Evolutionary conservation across 2,329 filamentous ascomycete genomes (phyloP), one percentile per base, ranked within the genome.

Genomic region (Aspergillus sp.): DNA sequence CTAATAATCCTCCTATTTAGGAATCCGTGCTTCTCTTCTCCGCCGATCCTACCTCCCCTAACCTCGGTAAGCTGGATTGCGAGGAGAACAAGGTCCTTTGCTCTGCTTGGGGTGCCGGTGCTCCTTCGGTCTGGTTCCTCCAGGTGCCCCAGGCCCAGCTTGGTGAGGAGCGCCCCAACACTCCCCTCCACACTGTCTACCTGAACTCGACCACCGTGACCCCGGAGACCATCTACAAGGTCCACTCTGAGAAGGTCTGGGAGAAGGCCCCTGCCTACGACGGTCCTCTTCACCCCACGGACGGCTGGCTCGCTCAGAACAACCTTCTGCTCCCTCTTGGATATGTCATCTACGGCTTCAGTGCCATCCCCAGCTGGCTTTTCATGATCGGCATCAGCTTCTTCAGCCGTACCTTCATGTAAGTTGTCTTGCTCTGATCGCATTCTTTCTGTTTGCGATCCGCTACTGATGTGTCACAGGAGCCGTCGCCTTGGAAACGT

Each of bases 351-450:
- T 87, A 79, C 72, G 81, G 71, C 30, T 82, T 89, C 70, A 78
- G 81, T 36, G 78, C 81, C 74, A 80, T 88, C 65, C 87, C 87
- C 3, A 87, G 82, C 67, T 89, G 87, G 87, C 69, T 84, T 60
- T 83, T 87, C 64, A 89, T 89, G 87, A 82, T 89, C 64, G 74
- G 80, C 45, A 84, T 89, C 73, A 85, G 82, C 57, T 84, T 88
- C 73, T 70, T 86, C 67, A 87, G 83, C 76, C 78, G 86, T 68
- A 82, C 80, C 12, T 78, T 89, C 71, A 88, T 88, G 86, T 87
- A 76, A 81, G 84, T 74, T 56, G 30, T 19, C 15, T 23, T 48
- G 10, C 13, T 21, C 15, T 10, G 4, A 36, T 36, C 9, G 28
- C 28, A 30, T 47, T n/a, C 19, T 30, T 8, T 15, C 12, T 36